phyloP scores from a whole-genome alignment of 768 basidiomycete genomes.

The Holtermannia corniformis region DNA sequence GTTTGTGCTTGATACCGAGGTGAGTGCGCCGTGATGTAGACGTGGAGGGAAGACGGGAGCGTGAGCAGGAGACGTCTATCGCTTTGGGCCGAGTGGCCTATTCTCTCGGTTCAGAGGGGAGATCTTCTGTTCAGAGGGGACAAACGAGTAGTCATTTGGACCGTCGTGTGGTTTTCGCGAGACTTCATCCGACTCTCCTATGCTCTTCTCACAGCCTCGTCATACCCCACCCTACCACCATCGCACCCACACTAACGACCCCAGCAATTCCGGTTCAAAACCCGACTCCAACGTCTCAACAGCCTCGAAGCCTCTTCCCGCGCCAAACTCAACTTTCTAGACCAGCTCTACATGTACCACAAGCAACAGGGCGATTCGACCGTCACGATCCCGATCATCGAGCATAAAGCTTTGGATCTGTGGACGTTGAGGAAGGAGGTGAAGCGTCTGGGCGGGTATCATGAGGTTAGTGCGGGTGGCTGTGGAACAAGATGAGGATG shows the following conservation, averaged over 20 bases:
- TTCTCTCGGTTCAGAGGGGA: too few relatives aligned
- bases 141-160: too few relatives aligned
- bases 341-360: constrained; percentile 93
- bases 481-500: background rate
- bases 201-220: background rate
- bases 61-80: too few relatives aligned
- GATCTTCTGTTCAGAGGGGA: too few relatives aligned
- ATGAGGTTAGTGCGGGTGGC: constrained; percentile 61
- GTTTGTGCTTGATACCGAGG: constrained; percentile 89
- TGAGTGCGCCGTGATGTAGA: constrained; percentile 47
- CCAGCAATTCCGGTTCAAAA: constrained; percentile 92
- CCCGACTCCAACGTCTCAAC: constrained; percentile 85
- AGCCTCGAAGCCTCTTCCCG: constrained; percentile 94
- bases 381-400: constrained; percentile 87
- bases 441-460: constrained; percentile 75
- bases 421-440: constrained; percentile 92
- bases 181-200: too few relatives aligned
- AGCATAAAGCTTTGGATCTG: constrained; percentile 82
- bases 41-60: too few relatives aligned
- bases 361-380: constrained; percentile 86
- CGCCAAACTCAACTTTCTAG: constrained; percentile 93
- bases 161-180: too few relatives aligned
- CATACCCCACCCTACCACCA: too few relatives aligned
- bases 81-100: too few relatives aligned
- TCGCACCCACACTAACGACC: too few relatives aligned